phyloP scores from a whole-genome alignment of 306 rosid genomes.

The Glycine latifolia region DNA sequence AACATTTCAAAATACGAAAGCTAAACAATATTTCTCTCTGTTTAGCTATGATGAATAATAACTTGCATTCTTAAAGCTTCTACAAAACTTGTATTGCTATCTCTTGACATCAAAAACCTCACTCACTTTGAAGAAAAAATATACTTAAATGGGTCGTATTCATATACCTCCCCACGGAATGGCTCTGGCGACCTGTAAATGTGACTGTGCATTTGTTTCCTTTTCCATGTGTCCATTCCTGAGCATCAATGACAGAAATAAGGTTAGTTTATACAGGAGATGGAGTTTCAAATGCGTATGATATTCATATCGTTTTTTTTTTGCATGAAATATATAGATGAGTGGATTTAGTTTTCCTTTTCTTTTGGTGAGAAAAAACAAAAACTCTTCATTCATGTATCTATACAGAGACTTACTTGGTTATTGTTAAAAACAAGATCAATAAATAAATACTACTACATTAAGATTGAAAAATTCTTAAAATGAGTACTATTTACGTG shows the following conservation, averaged over 20 bases:
- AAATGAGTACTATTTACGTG: too few relatives aligned
- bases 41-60: neutral
- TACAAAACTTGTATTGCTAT: neutral
- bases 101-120: neutral
- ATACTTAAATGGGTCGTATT: neutral
- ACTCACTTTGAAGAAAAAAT: neutral
- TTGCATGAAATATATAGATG: neutral
- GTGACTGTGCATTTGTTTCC: constrained; percentile 85
- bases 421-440: too few relatives aligned
- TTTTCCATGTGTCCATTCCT: constrained; percentile 83
- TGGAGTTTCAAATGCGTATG: too few relatives aligned
- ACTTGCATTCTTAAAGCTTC: neutral
- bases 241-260: neutral
- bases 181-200: constrained; percentile 72
- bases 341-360: too few relatives aligned
- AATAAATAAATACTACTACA: too few relatives aligned
- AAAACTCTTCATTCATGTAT: too few relatives aligned
- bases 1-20: neutral
- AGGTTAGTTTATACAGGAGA: neutral
- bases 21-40: neutral
- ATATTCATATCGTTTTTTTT: neutral
- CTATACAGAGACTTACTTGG: too few relatives aligned
- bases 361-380: too few relatives aligned
- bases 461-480: too few relatives aligned
- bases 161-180: constrained; percentile 65